These are phyloP conservation scores for Cyphellophora europaea DNA, from an alignment of 2,329 filamentous ascomycete species.

Conservation along the genomic window DNA sequence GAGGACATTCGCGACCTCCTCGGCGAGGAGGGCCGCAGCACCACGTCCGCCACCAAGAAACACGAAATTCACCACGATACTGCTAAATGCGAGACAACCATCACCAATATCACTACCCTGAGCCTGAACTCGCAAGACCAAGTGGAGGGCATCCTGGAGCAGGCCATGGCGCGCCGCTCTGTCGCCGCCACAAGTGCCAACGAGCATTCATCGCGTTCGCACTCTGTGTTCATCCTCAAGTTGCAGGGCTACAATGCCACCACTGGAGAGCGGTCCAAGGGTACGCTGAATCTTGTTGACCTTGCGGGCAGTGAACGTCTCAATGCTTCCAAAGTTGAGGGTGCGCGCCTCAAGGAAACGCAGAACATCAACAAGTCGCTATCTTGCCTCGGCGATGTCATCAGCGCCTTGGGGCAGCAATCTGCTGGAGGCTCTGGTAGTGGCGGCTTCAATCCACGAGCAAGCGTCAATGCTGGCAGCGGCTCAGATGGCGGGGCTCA, in stretches of 20 bases:
- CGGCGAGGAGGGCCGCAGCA: conserved; percentile 62
- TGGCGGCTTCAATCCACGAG: conserved; percentile 5
- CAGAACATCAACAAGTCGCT: conserved; percentile 96
- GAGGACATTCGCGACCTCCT: conserved; percentile 91
- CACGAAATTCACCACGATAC: conserved; percentile 86
- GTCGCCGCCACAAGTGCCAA: conserved; percentile 98
- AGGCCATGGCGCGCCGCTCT: conserved; percentile 76
- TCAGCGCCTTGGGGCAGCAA: conserved; percentile 79
- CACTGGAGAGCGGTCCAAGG: conserved; percentile 78
- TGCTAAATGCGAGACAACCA: conserved; percentile 67
- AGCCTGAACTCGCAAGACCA: conserved; percentile 67
- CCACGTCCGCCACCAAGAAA: conserved; percentile 76
- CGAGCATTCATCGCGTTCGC: conserved; percentile 84
- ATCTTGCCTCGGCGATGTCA: conserved; percentile 87
- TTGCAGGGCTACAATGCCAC: conserved; percentile 57
- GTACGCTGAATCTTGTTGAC: conserved; percentile 91
- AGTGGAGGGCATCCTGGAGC: conserved; percentile 69
- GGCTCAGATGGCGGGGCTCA: conserved; percentile 53
- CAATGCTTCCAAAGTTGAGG: conserved; percentile 77
- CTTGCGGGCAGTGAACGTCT: conserved; percentile 86
- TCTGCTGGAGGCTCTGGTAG: no score
- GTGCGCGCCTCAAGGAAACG: conserved; percentile 82
- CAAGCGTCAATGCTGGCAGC: conserved; percentile 6
- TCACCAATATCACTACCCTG: conserved; percentile 71
- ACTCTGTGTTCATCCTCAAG: conserved; percentile 88